A percentile compares a stretch with the other conserved stretches of the same genome.
These are phyloP conservation scores for Lentinula guzmanii DNA, from an alignment of 768 basidiomycete genomes.

Conservation along the genomic window DNA sequence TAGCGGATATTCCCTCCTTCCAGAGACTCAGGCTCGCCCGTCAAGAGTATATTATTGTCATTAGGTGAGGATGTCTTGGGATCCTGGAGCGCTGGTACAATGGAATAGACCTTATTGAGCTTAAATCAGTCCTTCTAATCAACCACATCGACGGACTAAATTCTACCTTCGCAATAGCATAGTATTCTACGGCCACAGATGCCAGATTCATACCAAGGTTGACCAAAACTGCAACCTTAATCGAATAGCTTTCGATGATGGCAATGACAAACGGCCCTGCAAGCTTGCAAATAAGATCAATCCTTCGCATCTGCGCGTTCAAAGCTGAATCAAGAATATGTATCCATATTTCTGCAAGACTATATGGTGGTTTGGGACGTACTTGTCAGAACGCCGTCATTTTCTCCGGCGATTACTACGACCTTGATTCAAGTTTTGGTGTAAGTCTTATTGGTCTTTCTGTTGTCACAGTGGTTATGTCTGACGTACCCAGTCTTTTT, in stretches of 20 bases:
- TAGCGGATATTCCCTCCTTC: too few species aligned
- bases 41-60: not conserved
- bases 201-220: slow-evolving; percentile 13
- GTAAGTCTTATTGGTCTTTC: not conserved
- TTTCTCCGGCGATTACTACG: not conserved
- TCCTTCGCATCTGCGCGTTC: slow-evolving; percentile 24
- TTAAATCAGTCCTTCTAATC: not conserved
- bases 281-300: slow-evolving; percentile 24
- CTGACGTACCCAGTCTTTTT: slow-evolving; percentile 20
- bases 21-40: not conserved
- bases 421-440: not conserved
- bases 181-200: slow-evolving; percentile 19
- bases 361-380: not conserved
- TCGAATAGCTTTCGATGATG: slow-evolving; percentile 18
- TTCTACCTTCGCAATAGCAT: slow-evolving; percentile 18
- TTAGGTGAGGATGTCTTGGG: not conserved
- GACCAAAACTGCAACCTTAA: slow-evolving; percentile 12
- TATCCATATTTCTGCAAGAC: not conserved
- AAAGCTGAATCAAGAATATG: not conserved
- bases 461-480: too few species aligned
- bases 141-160: not conserved
- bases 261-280: slow-evolving; percentile 18
- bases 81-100: not conserved
- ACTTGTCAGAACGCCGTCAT: not conserved
- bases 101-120: too few species aligned